Conservation (phyloP, 2,329 filamentous ascomycete species). For the Penicillium janthinellum region DNA sequence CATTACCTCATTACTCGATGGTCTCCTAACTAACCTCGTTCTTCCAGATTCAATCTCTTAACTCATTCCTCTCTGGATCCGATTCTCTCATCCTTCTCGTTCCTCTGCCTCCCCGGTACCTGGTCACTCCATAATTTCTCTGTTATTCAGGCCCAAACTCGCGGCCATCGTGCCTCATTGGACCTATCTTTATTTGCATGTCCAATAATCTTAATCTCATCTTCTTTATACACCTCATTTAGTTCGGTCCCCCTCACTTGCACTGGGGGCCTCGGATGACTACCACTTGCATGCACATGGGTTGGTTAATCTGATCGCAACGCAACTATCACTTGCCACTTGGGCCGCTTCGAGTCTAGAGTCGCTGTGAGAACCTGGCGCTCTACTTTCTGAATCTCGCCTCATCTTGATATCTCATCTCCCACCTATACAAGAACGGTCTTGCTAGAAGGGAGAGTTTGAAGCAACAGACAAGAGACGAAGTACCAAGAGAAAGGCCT, state of each 20-base stretch:
- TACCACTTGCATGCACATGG: conserved; percentile 18
- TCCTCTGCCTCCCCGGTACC: conserved; percentile 3
- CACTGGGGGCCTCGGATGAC: conserved; percentile 16
- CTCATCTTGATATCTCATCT: not conserved
- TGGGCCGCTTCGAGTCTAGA: not conserved
- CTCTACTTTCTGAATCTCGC: not conserved
- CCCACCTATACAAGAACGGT: not conserved
- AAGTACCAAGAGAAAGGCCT: not conserved
- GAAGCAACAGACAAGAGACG: not conserved
- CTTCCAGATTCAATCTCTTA: not conserved
- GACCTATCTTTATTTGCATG: not conserved
- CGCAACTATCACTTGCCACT: not conserved
- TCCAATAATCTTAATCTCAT: not conserved
- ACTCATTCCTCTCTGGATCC: conserved; percentile 4
- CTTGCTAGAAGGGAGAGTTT: not conserved
- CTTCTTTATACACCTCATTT: conserved; percentile 1
- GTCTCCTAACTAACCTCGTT: not conserved
- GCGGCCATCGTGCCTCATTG: not conserved
- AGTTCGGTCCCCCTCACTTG: conserved; percentile 5
- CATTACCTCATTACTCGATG: not conserved
- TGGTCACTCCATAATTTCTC: not conserved
- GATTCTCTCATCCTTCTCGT: conserved; percentile 13
- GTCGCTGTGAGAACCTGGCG: not conserved
- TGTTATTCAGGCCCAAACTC: not conserved
- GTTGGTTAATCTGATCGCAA: conserved; percentile 15